Evolutionary conservation across 208 protist genomes (phyloP).

Genomic region (Tritrichomonas musculus): DNA sequence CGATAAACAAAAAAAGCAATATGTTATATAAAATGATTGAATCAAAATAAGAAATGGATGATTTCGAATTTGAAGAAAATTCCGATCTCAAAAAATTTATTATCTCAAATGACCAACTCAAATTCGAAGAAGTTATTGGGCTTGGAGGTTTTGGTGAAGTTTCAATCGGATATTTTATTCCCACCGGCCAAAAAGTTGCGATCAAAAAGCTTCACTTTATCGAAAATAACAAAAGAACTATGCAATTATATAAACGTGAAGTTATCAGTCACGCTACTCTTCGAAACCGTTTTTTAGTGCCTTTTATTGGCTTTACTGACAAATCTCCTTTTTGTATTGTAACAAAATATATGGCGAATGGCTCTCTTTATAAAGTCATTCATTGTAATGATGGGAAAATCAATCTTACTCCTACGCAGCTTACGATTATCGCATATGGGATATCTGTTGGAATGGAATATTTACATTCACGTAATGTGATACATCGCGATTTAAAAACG

Average conservation of each 20-base stretch:
- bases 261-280: not conserved
- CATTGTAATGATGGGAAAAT: not conserved
- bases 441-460: not conserved
- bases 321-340: not conserved
- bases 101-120: not conserved
- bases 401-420: not conserved
- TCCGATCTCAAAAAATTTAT: not conserved
- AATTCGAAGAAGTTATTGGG: not conserved
- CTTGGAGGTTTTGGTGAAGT: not conserved
- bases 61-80: no score
- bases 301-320: not conserved
- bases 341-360: slow-evolving; percentile 10
- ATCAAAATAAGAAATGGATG: no score
- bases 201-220: not conserved
- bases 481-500: slow-evolving; percentile 6
- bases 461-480: not conserved
- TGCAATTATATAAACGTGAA: not conserved
- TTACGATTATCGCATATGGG: not conserved
- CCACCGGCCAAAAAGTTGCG: not conserved
- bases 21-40: no score
- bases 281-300: not conserved
- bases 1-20: no score
- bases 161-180: not conserved
- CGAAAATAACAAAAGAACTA: not conserved
- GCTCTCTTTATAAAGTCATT: not conserved